Conservation (phyloP, 2,329 filamentous ascomycete genomes). For the Fusarium sp. region DNA sequence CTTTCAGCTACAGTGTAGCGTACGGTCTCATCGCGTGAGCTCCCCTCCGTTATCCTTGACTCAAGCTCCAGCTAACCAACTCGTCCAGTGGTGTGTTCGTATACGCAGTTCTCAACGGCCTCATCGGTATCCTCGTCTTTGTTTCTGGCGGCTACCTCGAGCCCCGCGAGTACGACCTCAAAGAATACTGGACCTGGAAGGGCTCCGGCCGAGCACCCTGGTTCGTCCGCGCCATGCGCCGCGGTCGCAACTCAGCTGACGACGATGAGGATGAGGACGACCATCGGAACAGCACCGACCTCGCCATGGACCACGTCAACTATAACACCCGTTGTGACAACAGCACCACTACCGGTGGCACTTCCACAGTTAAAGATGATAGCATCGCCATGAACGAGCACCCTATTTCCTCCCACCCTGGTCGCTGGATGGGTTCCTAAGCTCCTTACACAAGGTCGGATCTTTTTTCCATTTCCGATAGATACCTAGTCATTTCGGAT, state of each 20-base stretch:
- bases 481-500: conserved; percentile 8
- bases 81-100: conserved; percentile 67
- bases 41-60: neutral
- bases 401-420: conserved; percentile 34
- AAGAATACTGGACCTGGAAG: conserved; percentile 71
- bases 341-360: conserved; percentile 31
- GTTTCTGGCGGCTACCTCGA: conserved; percentile 61
- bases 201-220: conserved; percentile 64
- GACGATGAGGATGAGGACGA: conserved; percentile 23
- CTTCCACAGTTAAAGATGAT: conserved; percentile 47
- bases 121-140: conserved; percentile 63
- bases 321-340: conserved; percentile 26
- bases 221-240: conserved; percentile 60
- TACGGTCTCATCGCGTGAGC: conserved; percentile 82
- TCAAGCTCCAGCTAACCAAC: conserved; percentile 17
- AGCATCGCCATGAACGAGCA: conserved; percentile 31
- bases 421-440: conserved; percentile 35
- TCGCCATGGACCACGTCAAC: conserved; percentile 29
- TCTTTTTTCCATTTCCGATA: conserved; percentile 28
- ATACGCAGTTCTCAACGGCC: conserved; percentile 65
- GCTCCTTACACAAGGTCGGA: neutral
- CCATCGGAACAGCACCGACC: conserved; percentile 22
- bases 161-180: conserved; percentile 68
- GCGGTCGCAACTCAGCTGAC: conserved; percentile 11
- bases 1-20: conserved; percentile 84